Percentiles rank a stretch among this genome's conserved stretches.
Evolutionary conservation across 2,329 filamentous ascomycete genomes (phyloP).

Genomic region (Talaromyces sp.): DNA sequence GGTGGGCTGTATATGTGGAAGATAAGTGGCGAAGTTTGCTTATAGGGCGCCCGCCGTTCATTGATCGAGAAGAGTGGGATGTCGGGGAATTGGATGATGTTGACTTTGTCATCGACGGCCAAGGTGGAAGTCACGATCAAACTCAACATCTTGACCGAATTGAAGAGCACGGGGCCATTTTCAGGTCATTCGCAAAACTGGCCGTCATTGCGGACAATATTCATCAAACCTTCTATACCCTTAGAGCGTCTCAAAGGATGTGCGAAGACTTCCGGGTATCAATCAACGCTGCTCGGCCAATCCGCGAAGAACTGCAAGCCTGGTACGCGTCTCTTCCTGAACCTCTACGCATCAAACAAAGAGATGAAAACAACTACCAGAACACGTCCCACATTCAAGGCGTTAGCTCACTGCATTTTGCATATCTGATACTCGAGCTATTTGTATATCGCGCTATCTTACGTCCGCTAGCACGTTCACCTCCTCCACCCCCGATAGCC

Average conservation of each 20-base stretch:
- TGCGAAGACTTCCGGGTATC: conserved; percentile 31
- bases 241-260: conserved; percentile 29
- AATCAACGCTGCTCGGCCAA: conserved; percentile 26
- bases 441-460: conserved; percentile 36
- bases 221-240: conserved; percentile 31
- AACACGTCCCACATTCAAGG: conserved; percentile 10
- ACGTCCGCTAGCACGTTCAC: conserved; percentile 16
- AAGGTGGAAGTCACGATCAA: neutral
- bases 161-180: conserved; percentile 24
- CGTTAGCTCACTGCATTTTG: conserved; percentile 28
- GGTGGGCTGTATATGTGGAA: conserved; percentile 41
- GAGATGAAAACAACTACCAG: conserved; percentile 17
- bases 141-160: neutral
- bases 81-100: conserved; percentile 30
- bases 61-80: conserved; percentile 35
- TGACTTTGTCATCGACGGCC: conserved; percentile 26
- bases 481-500: conserved; percentile 15
- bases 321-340: conserved; percentile 33
- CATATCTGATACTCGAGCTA: conserved; percentile 35
- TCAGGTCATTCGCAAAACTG: conserved; percentile 27
- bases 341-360: conserved; percentile 26
- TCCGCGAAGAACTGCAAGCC: conserved; percentile 29
- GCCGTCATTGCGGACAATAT: conserved; percentile 32
- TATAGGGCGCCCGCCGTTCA: conserved; percentile 35
- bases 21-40: conserved; percentile 40